phyloP scores from a whole-genome alignment of 2,329 filamentous ascomycete species.

The Calonectria pteridis region DNA sequence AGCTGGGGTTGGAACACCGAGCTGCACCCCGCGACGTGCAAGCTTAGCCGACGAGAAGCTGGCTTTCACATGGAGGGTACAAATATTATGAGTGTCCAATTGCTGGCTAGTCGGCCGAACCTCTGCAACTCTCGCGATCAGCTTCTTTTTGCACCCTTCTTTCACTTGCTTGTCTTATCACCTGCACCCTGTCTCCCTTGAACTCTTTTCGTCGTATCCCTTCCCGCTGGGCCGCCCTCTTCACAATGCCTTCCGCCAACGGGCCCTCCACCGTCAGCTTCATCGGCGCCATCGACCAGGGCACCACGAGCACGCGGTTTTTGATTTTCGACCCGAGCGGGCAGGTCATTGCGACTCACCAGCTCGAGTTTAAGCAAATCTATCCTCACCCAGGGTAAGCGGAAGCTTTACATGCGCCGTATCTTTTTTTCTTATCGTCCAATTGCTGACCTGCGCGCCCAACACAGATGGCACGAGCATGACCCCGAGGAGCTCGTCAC shows the following conservation, averaged over 20 bases:
- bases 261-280: conserved; percentile 56
- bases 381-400: conserved; percentile 81
- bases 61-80: conserved; percentile 21
- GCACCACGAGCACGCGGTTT: conserved; percentile 83
- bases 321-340: conserved; percentile 81
- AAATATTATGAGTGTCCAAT: conserved; percentile 28
- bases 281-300: conserved; percentile 84
- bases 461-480: conserved; percentile 83
- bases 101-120: conserved; percentile 3
- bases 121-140: background rate
- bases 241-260: conserved; percentile 50
- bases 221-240: conserved; percentile 28
- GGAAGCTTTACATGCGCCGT: background rate
- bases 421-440: background rate
- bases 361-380: conserved; percentile 80
- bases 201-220: conserved; percentile 30
- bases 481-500: conserved; percentile 80
- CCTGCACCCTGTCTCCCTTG: conserved; percentile 38
- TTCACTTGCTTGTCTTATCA: background rate
- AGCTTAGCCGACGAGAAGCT: conserved; percentile 24
- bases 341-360: conserved; percentile 78
- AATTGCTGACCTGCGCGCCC: background rate
- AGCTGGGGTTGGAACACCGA: conserved; percentile 9
- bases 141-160: background rate
- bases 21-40: conserved; percentile 23